Evolutionary conservation across 2,329 filamentous ascomycete species (phyloP).

Genomic region (Fusarium piperis): DNA sequence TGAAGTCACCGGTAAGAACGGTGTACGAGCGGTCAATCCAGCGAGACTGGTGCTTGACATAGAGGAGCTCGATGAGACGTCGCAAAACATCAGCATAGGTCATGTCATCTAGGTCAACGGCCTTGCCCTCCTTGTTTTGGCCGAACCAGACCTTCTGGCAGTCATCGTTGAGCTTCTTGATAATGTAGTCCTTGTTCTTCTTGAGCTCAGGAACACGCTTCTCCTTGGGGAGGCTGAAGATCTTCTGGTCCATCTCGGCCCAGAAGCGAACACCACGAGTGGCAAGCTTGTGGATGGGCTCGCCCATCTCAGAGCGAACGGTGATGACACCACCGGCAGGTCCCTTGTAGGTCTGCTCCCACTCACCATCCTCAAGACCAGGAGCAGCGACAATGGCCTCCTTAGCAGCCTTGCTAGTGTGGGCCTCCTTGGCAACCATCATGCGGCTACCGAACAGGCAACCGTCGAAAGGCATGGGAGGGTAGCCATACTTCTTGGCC

Average conservation of each 20-base stretch:
- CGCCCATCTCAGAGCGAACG: slow-evolving; percentile 98
- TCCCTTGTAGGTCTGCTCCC: slow-evolving; percentile 94
- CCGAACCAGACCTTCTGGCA: slow-evolving; percentile 99
- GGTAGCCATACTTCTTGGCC: slow-evolving; percentile 88
- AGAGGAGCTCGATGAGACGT: slow-evolving; percentile 89
- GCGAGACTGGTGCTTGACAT: slow-evolving; percentile 86
- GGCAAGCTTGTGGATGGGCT: slow-evolving; percentile 98
- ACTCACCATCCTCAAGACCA: slow-evolving; percentile 82
- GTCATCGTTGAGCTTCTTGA: slow-evolving; percentile 94
- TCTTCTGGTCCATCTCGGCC: slow-evolving; percentile 99
- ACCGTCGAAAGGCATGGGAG: slow-evolving; percentile 94
- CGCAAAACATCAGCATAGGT: slow-evolving; percentile 89
- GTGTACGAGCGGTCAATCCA: slow-evolving; percentile 91
- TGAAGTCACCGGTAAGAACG: slow-evolving; percentile 91
- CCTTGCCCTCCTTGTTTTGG: slow-evolving; percentile 79
- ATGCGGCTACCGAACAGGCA: slow-evolving; percentile 90
- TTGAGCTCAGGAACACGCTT: slow-evolving; percentile 89
- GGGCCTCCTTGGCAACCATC: slow-evolving; percentile 94
- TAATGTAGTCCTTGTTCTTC: slow-evolving; percentile 90
- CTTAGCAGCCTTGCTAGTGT: slow-evolving; percentile 88
- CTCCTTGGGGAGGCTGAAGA: slow-evolving; percentile 95
- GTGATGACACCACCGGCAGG: slow-evolving; percentile 94
- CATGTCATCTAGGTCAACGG: slow-evolving; percentile 94
- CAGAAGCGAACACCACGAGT: slow-evolving; percentile 96
- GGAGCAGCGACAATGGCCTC: slow-evolving; percentile 88